Evolutionary conservation across 768 basidiomycete genomes (phyloP), one percentile per base, ranked within the genome.

Genomic region (Podaxis sp.): DNA sequence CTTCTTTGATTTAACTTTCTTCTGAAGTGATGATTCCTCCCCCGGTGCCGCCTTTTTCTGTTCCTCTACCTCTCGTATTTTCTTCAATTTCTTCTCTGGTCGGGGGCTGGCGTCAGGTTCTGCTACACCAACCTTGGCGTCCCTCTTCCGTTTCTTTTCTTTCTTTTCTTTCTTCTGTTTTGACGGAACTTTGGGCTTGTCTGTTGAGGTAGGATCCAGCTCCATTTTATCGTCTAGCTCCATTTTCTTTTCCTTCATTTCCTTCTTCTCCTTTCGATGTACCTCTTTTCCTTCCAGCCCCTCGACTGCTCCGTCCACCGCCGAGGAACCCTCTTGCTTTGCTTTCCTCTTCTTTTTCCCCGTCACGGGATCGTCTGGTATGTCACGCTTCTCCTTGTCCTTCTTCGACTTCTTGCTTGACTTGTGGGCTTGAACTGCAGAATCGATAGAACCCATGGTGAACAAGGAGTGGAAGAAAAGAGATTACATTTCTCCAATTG

Each of bases 361-460:
- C 53, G 63, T 64, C 42, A n/a, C 23, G 0, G 55, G 32, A 21
- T 59, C 36, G 27, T 58, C 21, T 51, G 1, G 9, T 35, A 36
- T 58, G 18, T 35, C 46, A 14, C 57, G 59, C 42, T 63, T 61
- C 28, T 50, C 51, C 27, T 55, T 55, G 16, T 37, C 40, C 38
- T 46, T 42, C 23, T 59, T 51, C 35, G 28, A 42, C 47, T 48
- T 32, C 55, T 63, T 67, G 55, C n/a, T 61, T 40, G 50, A 16
- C 11, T 59, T 64, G 21, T 55, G 59, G 58, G 58, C 62, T 40
- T 62, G 66, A 65, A 95, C 95, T 95, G 96, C 95, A 65, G 85
- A 98, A 65, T 91, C 95, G 51, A 80, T 98, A 67, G 97, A 96
- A n/a, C 83, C 91, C 21, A 79, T 98, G 61, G 86, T 95, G 73